These are phyloP conservation scores for Fusarium albosuccineum DNA, from an alignment of 2,329 filamentous ascomycete species.

Conservation along the genomic window DNA sequence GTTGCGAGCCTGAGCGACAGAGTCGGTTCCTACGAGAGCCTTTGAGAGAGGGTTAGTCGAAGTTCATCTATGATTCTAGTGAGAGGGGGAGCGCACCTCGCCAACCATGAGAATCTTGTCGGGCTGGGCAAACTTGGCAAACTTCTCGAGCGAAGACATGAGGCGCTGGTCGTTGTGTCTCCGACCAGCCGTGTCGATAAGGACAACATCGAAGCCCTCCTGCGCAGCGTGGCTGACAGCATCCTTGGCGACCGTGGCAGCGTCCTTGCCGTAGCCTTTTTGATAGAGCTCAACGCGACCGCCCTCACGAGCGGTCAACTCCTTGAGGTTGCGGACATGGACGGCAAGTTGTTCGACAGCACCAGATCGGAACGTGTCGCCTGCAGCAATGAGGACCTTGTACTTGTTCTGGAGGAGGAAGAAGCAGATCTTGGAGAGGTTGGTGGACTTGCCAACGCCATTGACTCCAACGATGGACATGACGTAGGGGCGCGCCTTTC, in stretches of 20 bases:
- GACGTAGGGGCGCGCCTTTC: conserved; percentile 85
- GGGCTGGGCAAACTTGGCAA: conserved; percentile 93
- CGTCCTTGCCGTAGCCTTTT: conserved; percentile 97
- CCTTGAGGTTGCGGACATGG: conserved; percentile 92
- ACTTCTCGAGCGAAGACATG: conserved; percentile 97
- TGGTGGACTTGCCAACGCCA: conserved; percentile 97
- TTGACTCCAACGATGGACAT: conserved; percentile 99
- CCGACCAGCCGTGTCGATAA: conserved; percentile 96
- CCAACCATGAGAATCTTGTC: conserved; percentile 99
- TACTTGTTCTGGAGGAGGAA: conserved; percentile 98
- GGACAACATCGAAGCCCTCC: conserved; percentile 88
- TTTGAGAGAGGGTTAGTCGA: conserved; percentile 42
- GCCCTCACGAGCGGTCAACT: conserved; percentile 86
- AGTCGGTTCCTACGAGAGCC: conserved; percentile 95
- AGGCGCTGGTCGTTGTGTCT: conserved; percentile 95
- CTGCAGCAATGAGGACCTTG: conserved; percentile 92
- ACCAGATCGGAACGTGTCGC: conserved; percentile 96
- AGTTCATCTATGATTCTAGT: neutral
- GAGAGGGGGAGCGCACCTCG: conserved; percentile 55
- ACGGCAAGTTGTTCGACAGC: conserved; percentile 97
- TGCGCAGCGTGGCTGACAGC: conserved; percentile 84
- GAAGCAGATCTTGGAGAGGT: conserved; percentile 97
- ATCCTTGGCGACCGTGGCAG: conserved; percentile 93
- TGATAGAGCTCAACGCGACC: conserved; percentile 92
- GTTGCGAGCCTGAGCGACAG: conserved; percentile 93